Percentiles rank a stretch among this genome's conserved stretches.
Evolutionary conservation across 495 filamentous ascomycete species (phyloP).

Genomic region (Annulohypoxylon bovei): DNA sequence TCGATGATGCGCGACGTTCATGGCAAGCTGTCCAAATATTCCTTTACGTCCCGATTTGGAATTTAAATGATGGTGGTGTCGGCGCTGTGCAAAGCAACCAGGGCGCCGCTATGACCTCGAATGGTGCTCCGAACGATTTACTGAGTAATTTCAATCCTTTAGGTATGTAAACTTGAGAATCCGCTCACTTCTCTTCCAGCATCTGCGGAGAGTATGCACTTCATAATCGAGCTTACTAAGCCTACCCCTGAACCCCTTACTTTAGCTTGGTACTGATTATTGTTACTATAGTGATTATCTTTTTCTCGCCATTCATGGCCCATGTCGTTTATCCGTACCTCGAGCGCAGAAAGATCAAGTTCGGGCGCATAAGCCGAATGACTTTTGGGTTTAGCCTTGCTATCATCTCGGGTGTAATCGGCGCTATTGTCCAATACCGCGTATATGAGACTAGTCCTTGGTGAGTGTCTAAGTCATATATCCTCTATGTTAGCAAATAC

Average conservation of each 20-base stretch:
- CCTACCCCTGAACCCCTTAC: neutral
- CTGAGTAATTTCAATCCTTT: constrained; percentile 72
- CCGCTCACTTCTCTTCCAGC: neutral
- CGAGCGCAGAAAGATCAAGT: constrained; percentile 63
- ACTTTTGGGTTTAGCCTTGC: constrained; percentile 70
- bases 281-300: constrained; percentile 57
- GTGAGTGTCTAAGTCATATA: constrained; percentile 27
- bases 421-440: constrained; percentile 71
- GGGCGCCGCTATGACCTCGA: constrained; percentile 64
- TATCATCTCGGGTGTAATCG: constrained; percentile 57
- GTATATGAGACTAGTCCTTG: constrained; percentile 70
- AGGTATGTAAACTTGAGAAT: constrained; percentile 34
- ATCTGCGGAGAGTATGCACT: neutral
- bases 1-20: constrained; percentile 60
- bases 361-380: constrained; percentile 73
- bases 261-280: neutral
- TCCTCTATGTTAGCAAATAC: neutral
- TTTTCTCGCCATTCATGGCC: constrained; percentile 72
- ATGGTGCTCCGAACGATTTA: constrained; percentile 70
- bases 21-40: constrained; percentile 64
- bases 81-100: constrained; percentile 55
- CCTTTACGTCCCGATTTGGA: constrained; percentile 63
- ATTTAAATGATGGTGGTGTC: constrained; percentile 61
- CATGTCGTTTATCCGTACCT: constrained; percentile 69
- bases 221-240: neutral